Evolutionary conservation across 2,329 filamentous ascomycete genomes (phyloP), one percentile per base, ranked within the genome.

Genomic region (Venturia effusa): DNA sequence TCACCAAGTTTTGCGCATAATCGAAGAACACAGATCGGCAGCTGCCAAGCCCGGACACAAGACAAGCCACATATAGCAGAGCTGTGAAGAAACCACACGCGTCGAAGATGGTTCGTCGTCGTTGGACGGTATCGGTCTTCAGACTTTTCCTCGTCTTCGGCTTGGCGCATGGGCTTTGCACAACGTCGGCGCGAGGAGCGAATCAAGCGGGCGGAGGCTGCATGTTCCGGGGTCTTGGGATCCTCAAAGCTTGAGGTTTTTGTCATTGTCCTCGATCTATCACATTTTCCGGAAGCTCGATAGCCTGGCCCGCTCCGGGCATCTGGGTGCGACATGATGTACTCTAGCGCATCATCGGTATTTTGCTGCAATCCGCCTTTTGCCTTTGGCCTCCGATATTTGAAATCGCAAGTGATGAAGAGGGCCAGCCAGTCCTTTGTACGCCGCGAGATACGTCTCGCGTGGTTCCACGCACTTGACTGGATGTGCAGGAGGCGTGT

Each of bases 401-500:
- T 57, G 27, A 57, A 57, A 57, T 57, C 51, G 27, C 51, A 57
- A 30, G 30, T 57, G 51, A 57, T 57, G n/a, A 57, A 57, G 51
- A 57, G 51, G 27, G 6, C 19, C 27, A 17, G 32, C 51, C 51
- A 34, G 30, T 57, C 30, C 51, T 57, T 57, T 57, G 51, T 57
- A 15, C 51, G 30, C 51, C 27, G 51, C 51, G 51, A n/a, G 34
- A 57, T 45, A 61, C 69, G 72, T 74, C 73, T 74, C 71, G 73
- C 72, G 66, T 71, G 68, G 64, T 54, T 66, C 66, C 68, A 69
- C 70, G 70, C 71, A 70, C 70, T 73, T 74, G 67, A 70, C 71
- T 71, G 71, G 62, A 70, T 67, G 69, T 74, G 73, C 73, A 74
- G 71, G 71, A 73, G 70, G 71, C 72, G 73, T 66, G 67, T n/a